Evolutionary conservation across 2,329 filamentous ascomycete species (phyloP).

Genomic region (Raffaelea ambrosiae): DNA sequence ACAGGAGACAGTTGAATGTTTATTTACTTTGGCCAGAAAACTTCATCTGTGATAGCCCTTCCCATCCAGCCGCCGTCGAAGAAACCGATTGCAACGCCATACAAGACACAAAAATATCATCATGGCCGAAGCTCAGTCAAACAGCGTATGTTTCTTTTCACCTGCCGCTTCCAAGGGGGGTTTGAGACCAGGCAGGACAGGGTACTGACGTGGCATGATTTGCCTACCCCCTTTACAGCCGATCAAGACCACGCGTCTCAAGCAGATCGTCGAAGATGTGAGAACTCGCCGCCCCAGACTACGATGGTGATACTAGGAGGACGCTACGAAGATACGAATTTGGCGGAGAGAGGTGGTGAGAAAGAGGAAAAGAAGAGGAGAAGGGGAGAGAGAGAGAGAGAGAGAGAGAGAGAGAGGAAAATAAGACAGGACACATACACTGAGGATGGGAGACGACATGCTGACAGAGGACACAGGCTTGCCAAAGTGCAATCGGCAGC

Average conservation of each 20-base stretch:
- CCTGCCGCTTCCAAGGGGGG: too few relatives aligned
- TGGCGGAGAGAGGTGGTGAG: background rate
- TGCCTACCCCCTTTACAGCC: constrained; percentile 41
- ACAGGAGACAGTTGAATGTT: background rate
- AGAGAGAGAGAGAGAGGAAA: too few relatives aligned
- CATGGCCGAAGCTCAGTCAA: constrained; percentile 3
- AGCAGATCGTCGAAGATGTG: constrained; percentile 81
- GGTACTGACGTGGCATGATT: too few relatives aligned
- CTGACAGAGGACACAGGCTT: constrained; percentile 50
- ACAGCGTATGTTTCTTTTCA: constrained; percentile 3
- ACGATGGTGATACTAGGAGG: too few relatives aligned
- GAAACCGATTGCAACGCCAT: background rate
- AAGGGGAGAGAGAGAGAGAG: background rate
- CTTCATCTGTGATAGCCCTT: background rate
- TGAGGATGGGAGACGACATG: background rate
- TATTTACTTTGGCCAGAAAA: background rate
- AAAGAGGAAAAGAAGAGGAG: background rate
- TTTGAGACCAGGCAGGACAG: too few relatives aligned
- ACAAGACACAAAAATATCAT: background rate
- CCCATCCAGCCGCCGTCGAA: background rate
- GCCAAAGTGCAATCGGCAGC: constrained; percentile 65
- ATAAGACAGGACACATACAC: too few relatives aligned
- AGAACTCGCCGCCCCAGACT: constrained; percentile 22
- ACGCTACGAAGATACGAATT: too few relatives aligned
- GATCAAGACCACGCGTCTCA: constrained; percentile 65